A percentile compares a stretch with the other conserved stretches of the same genome.
phyloP scores from a whole-genome alignment of 345 rosid genomes.

The Citrus cavaleriei region DNA sequence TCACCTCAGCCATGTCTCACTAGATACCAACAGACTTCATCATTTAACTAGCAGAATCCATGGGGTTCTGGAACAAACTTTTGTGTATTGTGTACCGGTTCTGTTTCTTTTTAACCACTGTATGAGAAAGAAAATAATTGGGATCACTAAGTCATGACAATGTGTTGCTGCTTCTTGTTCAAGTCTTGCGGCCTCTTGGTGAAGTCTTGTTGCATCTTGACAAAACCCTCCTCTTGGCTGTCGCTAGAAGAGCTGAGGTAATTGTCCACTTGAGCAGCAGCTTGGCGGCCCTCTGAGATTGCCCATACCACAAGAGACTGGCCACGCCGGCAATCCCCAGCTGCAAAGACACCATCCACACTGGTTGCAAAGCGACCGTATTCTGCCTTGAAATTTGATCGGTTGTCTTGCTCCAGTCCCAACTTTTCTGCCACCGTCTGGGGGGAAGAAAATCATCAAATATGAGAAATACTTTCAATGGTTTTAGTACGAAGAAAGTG shows the following conservation, averaged over 20 bases:
- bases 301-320: constrained; percentile 99
- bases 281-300: constrained; percentile 94
- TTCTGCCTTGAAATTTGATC: constrained; percentile 93
- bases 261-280: constrained; percentile 85
- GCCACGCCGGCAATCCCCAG: constrained; percentile 96
- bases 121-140: neutral
- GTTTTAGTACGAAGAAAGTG: neutral
- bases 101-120: neutral
- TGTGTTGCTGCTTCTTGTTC: constrained; percentile 32
- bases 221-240: constrained; percentile 17
- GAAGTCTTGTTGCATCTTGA: constrained; percentile 21
- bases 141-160: constrained; percentile 32
- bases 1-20: too few relatives aligned
- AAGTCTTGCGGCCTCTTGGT: constrained; percentile 24
- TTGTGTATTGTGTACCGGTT: constrained; percentile 4
- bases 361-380: constrained; percentile 86
- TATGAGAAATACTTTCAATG: constrained; percentile 8
- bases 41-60: neutral
- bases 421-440: constrained; percentile 80
- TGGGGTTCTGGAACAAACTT: neutral
- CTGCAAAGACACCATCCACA: constrained; percentile 87
- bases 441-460: neutral
- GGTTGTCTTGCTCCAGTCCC: constrained; percentile 73
- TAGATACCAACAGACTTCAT: neutral
- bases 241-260: constrained; percentile 31